A percentile compares a stretch with the other conserved stretches of the same genome.
These are phyloP conservation scores for Boletus pseudo-olivaceus DNA, from an alignment of 768 basidiomycete species.

Conservation along the genomic window DNA sequence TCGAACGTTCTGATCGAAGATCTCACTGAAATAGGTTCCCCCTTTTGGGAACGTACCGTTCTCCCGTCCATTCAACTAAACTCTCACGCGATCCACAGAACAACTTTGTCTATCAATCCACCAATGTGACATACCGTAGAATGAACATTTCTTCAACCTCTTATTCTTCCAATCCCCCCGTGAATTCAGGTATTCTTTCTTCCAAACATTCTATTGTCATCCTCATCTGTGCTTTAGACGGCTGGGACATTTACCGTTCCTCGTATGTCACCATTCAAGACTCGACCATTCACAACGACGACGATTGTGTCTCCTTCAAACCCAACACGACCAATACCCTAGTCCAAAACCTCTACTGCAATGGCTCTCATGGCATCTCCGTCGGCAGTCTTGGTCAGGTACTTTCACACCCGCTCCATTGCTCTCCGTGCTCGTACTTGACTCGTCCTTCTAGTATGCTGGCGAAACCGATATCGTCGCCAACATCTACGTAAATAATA, in stretches of 20 bases:
- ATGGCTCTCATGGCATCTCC: conserved; percentile 38
- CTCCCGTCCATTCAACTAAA: neutral
- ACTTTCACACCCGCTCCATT: too few species aligned
- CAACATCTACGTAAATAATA: conserved; percentile 40
- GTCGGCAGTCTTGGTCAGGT: conserved; percentile 47
- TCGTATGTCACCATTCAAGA: conserved; percentile 33
- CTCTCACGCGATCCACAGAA: conserved; percentile 24
- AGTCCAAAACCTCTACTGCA: conserved; percentile 43
- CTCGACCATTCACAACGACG: conserved; percentile 38
- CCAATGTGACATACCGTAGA: conserved; percentile 38
- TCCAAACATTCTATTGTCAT: neutral
- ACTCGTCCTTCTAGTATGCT: too few species aligned
- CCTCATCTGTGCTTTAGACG: conserved; percentile 37
- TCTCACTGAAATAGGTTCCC: conserved; percentile 37
- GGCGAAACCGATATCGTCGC: conserved; percentile 42
- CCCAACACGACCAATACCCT: conserved; percentile 37
- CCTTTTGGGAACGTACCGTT: conserved; percentile 38
- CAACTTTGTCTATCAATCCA: conserved; percentile 42
- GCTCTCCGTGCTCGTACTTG: neutral
- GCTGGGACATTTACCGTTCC: conserved; percentile 50
- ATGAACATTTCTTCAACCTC: conserved; percentile 37
- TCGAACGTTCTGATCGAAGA: conserved; percentile 40
- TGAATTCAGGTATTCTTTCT: conserved; percentile 32
- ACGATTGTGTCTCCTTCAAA: conserved; percentile 36
- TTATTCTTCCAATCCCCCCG: conserved; percentile 31